Conservation (phyloP, 768 basidiomycete species). For the Suillus clintonianus region DNA sequence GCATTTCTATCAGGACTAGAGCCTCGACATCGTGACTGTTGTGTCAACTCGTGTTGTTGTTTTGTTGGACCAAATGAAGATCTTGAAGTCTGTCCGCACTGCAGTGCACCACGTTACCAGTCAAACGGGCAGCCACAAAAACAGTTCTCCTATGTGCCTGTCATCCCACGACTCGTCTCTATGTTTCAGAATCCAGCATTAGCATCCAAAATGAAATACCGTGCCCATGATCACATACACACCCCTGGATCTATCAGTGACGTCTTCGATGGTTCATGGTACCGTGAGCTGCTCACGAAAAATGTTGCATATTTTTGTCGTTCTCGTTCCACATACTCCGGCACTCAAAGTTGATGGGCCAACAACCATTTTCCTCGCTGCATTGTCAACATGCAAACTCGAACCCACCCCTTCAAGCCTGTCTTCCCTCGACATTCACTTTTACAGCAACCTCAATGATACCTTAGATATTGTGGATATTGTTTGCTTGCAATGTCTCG, state of each 20-base stretch:
- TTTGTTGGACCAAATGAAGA: conserved; percentile 35
- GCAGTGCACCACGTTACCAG: conserved; percentile 29
- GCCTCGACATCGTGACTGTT: conserved; percentile 41
- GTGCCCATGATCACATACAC: conserved; percentile 20
- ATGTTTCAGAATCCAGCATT: conserved; percentile 16
- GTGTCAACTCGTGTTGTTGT: conserved; percentile 42
- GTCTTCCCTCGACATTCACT: neutral
- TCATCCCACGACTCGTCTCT: conserved; percentile 37
- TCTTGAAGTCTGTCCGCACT: conserved; percentile 35
- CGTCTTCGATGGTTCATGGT: conserved; percentile 37
- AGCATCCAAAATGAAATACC: conserved; percentile 32
- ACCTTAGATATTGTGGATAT: no score
- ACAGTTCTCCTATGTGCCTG: conserved; percentile 38
- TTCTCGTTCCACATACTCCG: neutral
- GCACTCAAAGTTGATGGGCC: neutral
- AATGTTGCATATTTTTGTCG: conserved; percentile 18
- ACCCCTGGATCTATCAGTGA: conserved; percentile 27
- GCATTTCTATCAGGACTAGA: conserved; percentile 34
- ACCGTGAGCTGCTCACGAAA: conserved; percentile 23
- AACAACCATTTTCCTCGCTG: neutral
- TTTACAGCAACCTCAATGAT: neutral
- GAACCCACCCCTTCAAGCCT: neutral
- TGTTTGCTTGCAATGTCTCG: no score
- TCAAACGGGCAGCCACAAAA: conserved; percentile 22
- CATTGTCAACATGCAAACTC: neutral